Percentiles rank a stretch among this genome's conserved stretches.
Evolutionary conservation across 345 rosid species (phyloP).

Genomic region (Anacardium occidentale): DNA sequence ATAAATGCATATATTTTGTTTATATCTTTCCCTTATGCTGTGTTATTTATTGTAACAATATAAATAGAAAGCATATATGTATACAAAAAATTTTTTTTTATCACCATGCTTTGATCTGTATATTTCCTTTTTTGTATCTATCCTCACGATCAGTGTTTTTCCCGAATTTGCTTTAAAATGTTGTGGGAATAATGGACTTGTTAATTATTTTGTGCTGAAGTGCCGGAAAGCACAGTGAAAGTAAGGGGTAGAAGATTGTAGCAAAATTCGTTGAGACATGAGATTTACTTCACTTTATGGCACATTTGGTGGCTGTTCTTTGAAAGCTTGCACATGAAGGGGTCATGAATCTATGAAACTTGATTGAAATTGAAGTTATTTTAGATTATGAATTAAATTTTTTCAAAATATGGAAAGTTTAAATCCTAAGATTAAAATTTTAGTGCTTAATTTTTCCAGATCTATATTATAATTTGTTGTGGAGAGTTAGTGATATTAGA

Average conservation of each 20-base stretch:
- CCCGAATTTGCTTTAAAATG: not conserved
- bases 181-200: not conserved
- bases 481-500: too few relatives aligned
- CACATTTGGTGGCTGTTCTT: conserved; percentile 10
- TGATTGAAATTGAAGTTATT: conserved; percentile 10
- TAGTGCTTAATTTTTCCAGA: not conserved
- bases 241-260: not conserved
- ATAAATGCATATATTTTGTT: not conserved
- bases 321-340: conserved; percentile 4
- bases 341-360: conserved; percentile 7
- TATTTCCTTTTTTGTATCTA: not conserved
- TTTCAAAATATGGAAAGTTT: not conserved
- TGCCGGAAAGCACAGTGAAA: not conserved
- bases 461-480: not conserved
- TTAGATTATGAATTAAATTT: not conserved
- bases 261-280: conserved; percentile 7
- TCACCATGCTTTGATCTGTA: conserved; percentile 13
- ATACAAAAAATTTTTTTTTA: not conserved
- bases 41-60: not conserved
- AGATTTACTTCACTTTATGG: conserved; percentile 5
- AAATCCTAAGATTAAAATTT: not conserved
- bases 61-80: not conserved
- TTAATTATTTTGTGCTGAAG: not conserved
- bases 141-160: not conserved
- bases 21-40: not conserved